Evolutionary conservation across 1,284 basidiomycete genomes (phyloP).

Genomic region (Cutaneotrichosporon cavernicola): DNA sequence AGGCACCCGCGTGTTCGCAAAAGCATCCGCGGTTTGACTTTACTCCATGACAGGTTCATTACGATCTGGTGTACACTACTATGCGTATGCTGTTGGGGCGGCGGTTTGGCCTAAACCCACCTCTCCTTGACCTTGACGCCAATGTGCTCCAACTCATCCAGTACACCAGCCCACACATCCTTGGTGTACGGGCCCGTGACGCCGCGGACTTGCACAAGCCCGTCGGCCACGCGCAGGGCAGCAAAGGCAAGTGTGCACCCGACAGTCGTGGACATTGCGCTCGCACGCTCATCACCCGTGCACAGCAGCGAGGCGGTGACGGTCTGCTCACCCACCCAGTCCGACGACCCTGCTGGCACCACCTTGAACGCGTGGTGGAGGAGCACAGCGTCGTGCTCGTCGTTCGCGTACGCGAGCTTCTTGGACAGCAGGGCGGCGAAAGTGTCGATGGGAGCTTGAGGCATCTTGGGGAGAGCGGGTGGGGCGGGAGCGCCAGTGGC

Average conservation of each 20-base stretch:
- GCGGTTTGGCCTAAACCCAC: slow-evolving; percentile 27
- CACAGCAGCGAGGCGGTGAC: slow-evolving; percentile 73
- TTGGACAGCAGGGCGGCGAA: slow-evolving; percentile 73
- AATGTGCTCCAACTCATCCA: slow-evolving; percentile 62
- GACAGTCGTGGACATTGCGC: slow-evolving; percentile 87
- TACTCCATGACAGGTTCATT: slow-evolving; percentile 4
- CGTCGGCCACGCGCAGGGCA: slow-evolving; percentile 69
- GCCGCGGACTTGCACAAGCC: slow-evolving; percentile 61
- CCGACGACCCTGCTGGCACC: slow-evolving; percentile 26
- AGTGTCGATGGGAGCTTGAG: slow-evolving; percentile 68
- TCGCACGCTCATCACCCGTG: slow-evolving; percentile 65
- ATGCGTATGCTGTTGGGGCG: slow-evolving; percentile 1
- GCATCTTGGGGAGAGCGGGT: slow-evolving; percentile 19
- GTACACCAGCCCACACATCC: slow-evolving; percentile 63
- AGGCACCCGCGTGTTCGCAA: too few species aligned
- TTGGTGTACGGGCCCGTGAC: slow-evolving; percentile 66
- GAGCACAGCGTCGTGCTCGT: slow-evolving; percentile 83
- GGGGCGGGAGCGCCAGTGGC: slow-evolving; percentile 10
- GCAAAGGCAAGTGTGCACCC: slow-evolving; percentile 82
- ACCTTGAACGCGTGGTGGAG: slow-evolving; percentile 73
- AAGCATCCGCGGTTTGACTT: too few species aligned
- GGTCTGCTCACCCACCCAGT: slow-evolving; percentile 56
- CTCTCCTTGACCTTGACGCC: slow-evolving; percentile 70
- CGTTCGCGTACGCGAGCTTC: slow-evolving; percentile 68
- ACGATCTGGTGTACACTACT: slow-evolving; percentile 5